Evolutionary conservation across 2,329 filamentous ascomycete species (phyloP).

Genomic region (Chlorencoelia australis): DNA sequence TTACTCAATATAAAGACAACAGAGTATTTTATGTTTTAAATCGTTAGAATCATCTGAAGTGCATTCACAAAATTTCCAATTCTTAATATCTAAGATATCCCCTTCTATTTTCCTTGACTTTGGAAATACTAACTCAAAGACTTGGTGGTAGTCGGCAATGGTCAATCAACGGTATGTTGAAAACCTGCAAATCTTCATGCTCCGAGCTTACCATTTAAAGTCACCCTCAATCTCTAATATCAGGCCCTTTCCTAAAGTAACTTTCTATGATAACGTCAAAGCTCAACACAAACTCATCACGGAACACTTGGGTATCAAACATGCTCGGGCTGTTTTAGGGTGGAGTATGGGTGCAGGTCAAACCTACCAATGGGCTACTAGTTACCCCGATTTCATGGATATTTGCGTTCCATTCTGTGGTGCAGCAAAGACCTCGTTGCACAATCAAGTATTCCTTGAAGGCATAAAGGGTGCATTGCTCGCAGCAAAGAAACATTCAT

Average conservation of each 20-base stretch:
- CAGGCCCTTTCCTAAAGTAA: constrained; percentile 49
- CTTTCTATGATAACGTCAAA: constrained; percentile 59
- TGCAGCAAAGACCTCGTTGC: constrained; percentile 50
- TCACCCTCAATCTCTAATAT: constrained; percentile 53
- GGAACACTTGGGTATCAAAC: constrained; percentile 47
- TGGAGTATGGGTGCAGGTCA: constrained; percentile 66
- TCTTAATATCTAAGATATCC: too few relatives aligned
- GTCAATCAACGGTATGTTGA: constrained; percentile 41
- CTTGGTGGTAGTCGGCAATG: too few relatives aligned
- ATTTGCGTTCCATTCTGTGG: constrained; percentile 57
- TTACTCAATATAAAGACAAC: too few relatives aligned
- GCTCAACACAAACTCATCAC: constrained; percentile 60
- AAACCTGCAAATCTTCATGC: background rate
- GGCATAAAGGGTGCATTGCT: constrained; percentile 51
- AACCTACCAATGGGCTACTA: constrained; percentile 49
- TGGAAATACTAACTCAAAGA: too few relatives aligned
- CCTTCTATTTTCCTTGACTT: too few relatives aligned
- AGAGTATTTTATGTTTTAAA: too few relatives aligned
- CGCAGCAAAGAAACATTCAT: constrained; percentile 43
- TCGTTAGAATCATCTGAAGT: too few relatives aligned
- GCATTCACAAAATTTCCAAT: too few relatives aligned
- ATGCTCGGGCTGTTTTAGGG: constrained; percentile 52
- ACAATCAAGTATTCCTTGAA: constrained; percentile 60
- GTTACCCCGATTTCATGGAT: constrained; percentile 50
- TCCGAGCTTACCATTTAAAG: background rate